These are phyloP conservation scores for Bothriochloa decipiens DNA, from an alignment of 176 grass and related monocot species.

Conservation along the genomic window DNA sequence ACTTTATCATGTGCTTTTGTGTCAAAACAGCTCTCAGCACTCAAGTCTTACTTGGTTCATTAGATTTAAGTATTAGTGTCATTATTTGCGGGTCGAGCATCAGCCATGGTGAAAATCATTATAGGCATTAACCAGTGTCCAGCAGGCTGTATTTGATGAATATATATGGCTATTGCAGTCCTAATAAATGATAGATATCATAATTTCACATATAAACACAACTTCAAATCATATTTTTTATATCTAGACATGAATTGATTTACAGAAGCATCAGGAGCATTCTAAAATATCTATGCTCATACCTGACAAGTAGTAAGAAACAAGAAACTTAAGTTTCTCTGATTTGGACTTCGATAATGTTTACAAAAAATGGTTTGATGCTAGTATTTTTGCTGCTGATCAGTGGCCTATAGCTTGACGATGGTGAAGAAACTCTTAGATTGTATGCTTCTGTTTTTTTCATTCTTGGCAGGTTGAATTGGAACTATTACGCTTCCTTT, in stretches of 20 bases:
- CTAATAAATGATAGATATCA: background rate
- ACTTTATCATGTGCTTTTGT: background rate
- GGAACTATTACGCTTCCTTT: slow-evolving; percentile 95
- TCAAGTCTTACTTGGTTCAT: background rate
- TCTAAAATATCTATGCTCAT: slow-evolving; percentile 4
- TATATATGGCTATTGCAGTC: background rate
- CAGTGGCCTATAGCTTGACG: background rate
- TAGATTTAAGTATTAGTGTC: slow-evolving; percentile 15
- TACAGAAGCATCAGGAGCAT: background rate
- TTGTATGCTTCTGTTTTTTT: background rate
- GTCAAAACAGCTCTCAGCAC: background rate
- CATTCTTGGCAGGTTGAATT: slow-evolving; percentile 67
- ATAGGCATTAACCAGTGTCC: background rate
- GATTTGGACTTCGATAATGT: slow-evolving; percentile 3
- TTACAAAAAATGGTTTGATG: slow-evolving; percentile 5
- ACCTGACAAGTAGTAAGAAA: background rate
- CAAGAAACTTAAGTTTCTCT: background rate
- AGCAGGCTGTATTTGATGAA: background rate
- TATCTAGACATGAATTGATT: background rate
- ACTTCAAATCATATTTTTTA: background rate
- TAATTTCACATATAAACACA: background rate
- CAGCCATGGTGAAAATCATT: background rate
- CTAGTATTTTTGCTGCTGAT: background rate
- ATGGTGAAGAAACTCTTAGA: background rate
- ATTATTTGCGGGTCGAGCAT: background rate